Percentiles rank a stretch among this genome's conserved stretches.
phyloP scores from a whole-genome alignment of 1,284 basidiomycete genomes.

The Paramarasmius palmivorus region DNA sequence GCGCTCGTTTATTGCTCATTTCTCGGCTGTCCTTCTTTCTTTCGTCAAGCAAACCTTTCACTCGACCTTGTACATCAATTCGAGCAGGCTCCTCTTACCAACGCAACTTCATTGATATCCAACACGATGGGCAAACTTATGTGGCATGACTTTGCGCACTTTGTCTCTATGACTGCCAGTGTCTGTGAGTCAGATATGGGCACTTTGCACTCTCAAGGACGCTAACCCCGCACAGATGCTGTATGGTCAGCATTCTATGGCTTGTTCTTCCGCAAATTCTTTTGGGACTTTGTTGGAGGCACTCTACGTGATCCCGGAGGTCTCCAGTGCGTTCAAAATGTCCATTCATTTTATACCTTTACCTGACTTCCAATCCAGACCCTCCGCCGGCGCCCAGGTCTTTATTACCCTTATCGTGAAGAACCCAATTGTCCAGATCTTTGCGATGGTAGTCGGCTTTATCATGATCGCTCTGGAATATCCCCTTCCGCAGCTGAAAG shows the following conservation, averaged over 20 bases:
- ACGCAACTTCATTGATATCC: slow-evolving; percentile 17
- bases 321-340: slow-evolving; percentile 63
- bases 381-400: slow-evolving; percentile 57
- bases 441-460: slow-evolving; percentile 61
- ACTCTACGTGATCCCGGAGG: slow-evolving; percentile 75
- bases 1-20: slow-evolving; percentile 46
- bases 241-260: slow-evolving; percentile 81
- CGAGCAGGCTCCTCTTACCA: slow-evolving; percentile 27
- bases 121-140: slow-evolving; percentile 75
- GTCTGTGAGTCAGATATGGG: slow-evolving; percentile 60
- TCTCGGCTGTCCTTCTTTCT: slow-evolving; percentile 18
- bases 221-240: slow-evolving; percentile 50
- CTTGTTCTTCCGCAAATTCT: slow-evolving; percentile 85
- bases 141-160: slow-evolving; percentile 80
- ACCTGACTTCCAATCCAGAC: slow-evolving; percentile 39
- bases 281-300: slow-evolving; percentile 83
- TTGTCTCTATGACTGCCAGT: slow-evolving; percentile 70
- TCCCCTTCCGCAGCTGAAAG: slow-evolving; percentile 60
- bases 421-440: slow-evolving; percentile 67
- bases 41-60: slow-evolving; percentile 17
- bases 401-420: slow-evolving; percentile 78
- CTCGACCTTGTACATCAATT: slow-evolving; percentile 13
- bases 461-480: slow-evolving; percentile 66
- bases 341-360: not conserved
- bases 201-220: slow-evolving; percentile 11